phyloP scores from a whole-genome alignment of 345 rosid species.

The Eucalyptus lansdowneana region DNA sequence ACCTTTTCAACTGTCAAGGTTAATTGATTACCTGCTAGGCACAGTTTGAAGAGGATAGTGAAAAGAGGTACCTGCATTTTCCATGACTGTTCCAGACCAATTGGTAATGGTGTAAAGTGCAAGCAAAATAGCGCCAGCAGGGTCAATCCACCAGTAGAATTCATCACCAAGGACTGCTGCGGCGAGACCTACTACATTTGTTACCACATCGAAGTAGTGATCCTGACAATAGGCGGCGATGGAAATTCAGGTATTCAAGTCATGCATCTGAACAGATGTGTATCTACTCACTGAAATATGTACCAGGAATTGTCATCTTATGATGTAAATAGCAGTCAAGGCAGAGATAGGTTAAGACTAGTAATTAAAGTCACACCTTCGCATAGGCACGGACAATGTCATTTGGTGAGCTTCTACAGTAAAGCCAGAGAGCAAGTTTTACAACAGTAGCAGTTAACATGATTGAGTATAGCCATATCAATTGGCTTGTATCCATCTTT shows the following conservation, averaged over 20 bases:
- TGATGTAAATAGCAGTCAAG: not conserved
- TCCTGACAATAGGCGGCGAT: conserved; percentile 24
- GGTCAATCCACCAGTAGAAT: conserved; percentile 88
- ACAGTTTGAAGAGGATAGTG: not conserved
- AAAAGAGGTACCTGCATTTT: conserved; percentile 56
- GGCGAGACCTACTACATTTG: conserved; percentile 71
- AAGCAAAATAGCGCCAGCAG: conserved; percentile 68
- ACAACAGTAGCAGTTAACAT: conserved; percentile 74
- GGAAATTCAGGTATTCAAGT: not conserved
- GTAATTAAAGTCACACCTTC: conserved; percentile 22
- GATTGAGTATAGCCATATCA: conserved; percentile 62
- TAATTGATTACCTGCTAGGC: not conserved
- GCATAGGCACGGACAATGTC: conserved; percentile 91
- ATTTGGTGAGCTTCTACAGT: conserved; percentile 67
- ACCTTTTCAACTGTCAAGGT: not conserved
- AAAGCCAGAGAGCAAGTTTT: conserved; percentile 77
- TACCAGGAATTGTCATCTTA: not conserved
- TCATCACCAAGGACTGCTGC: conserved; percentile 80
- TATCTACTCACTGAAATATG: not conserved
- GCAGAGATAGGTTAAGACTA: not conserved
- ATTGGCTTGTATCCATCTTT: conserved; percentile 34
- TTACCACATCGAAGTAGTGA: conserved; percentile 83
- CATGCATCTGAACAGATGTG: not conserved
- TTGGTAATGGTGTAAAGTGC: conserved; percentile 80
- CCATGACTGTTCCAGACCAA: conserved; percentile 88